These are phyloP conservation scores for Diaporthe velutina DNA, from an alignment of 2,329 filamentous ascomycete species.

Conservation along the genomic window DNA sequence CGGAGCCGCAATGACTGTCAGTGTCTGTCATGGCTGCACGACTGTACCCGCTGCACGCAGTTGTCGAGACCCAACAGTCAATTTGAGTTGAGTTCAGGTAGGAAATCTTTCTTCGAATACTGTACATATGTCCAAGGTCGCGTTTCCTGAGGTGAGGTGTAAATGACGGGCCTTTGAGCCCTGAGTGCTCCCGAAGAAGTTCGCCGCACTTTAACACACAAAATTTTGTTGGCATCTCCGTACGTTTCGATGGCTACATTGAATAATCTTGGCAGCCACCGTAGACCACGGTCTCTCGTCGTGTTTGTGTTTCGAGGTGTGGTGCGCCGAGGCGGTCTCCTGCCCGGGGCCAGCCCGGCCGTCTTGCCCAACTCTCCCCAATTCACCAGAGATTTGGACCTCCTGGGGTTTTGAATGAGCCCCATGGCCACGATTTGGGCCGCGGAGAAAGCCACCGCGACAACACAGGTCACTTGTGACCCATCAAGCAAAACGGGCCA, in stretches of 20 bases:
- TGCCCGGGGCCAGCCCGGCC: slow-evolving; percentile 6
- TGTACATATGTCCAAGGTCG: no score
- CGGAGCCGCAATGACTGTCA: neutral
- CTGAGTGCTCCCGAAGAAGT: neutral
- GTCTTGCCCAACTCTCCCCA: neutral
- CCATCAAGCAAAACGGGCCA: slow-evolving; percentile 6
- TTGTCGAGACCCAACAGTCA: neutral
- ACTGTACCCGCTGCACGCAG: neutral
- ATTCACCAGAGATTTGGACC: neutral
- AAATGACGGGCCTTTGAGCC: neutral
- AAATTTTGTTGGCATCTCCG: neutral
- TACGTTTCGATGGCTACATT: neutral
- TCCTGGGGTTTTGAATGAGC: neutral
- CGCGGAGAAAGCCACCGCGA: neutral
- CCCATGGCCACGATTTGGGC: neutral
- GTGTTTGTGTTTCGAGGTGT: slow-evolving; percentile 12
- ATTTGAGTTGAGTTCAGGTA: no score
- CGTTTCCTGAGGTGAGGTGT: neutral
- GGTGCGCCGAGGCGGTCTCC: neutral
- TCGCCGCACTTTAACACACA: neutral
- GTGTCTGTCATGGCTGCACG: neutral
- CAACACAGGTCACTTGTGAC: neutral
- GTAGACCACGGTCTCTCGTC: slow-evolving; percentile 10
- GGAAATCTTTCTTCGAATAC: neutral
- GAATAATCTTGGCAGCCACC: neutral